Evolutionary conservation across 2,329 filamentous ascomycete species (phyloP).

Genomic region (Erysiphe neolycopersici): DNA sequence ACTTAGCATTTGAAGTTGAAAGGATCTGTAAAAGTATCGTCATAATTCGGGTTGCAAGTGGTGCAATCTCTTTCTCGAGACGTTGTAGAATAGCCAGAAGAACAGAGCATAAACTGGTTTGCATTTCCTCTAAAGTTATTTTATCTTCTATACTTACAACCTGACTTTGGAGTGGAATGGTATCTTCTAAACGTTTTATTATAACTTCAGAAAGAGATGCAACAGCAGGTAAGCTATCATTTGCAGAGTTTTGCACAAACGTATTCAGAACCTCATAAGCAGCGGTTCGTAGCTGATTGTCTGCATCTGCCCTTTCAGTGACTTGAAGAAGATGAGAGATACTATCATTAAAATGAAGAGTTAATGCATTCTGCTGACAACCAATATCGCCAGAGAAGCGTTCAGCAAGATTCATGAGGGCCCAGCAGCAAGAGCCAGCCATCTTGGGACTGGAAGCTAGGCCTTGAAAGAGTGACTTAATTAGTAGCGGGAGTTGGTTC

Average conservation of each 20-base stretch:
- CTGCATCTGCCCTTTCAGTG: conserved; percentile 57
- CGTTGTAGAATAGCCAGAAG: conserved; percentile 77
- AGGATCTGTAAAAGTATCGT: conserved; percentile 61
- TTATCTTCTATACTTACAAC: conserved; percentile 93
- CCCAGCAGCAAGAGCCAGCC: conserved; percentile 96
- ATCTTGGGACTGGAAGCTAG: conserved; percentile 85
- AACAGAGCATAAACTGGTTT: conserved; percentile 81
- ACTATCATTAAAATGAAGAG: conserved; percentile 78
- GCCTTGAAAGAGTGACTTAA: conserved; percentile 70
- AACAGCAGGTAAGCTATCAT: conserved; percentile 58
- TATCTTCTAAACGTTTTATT: conserved; percentile 73
- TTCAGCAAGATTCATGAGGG: conserved; percentile 92
- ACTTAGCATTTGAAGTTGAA: conserved; percentile 52
- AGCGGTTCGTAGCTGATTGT: conserved; percentile 75
- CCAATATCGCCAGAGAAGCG: conserved; percentile 75
- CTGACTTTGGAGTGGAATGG: conserved; percentile 67
- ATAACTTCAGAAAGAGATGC: conserved; percentile 67
- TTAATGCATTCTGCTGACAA: conserved; percentile 53
- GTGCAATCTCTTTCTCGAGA: conserved; percentile 70
- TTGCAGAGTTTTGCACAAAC: conserved; percentile 75
- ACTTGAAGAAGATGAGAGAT: conserved; percentile 63
- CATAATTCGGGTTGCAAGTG: conserved; percentile 88
- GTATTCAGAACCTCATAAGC: conserved; percentile 93
- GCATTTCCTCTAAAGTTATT: conserved; percentile 90
- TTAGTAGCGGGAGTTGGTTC: conserved; percentile 58